Conservation (phyloP, 2,329 filamentous ascomycete genomes). For the Sclerotinia spermophila region DNA sequence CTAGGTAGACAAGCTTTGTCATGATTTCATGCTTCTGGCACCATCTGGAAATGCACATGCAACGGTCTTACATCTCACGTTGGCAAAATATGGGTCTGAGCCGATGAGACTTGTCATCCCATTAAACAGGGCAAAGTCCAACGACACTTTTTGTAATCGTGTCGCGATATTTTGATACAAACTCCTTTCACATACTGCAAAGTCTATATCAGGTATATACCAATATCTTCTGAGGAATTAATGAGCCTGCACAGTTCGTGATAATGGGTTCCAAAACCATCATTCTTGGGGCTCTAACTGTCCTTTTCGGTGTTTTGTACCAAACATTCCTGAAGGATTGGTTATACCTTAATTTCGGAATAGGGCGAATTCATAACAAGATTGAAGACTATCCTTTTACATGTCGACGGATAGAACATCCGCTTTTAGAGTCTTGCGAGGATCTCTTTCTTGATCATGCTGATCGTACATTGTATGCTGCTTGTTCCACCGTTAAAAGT, state of each 20-base stretch:
- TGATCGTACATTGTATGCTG: slow-evolving; percentile 31
- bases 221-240: not conserved
- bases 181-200: not conserved
- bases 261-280: not conserved
- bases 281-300: not conserved
- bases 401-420: slow-evolving; percentile 29
- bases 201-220: not conserved
- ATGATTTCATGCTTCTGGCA: not conserved
- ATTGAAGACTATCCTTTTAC: slow-evolving; percentile 37
- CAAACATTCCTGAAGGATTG: slow-evolving; percentile 35
- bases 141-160: not conserved
- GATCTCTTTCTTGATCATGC: slow-evolving; percentile 35
- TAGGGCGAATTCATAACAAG: slow-evolving; percentile 34
- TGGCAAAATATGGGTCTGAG: not conserved
- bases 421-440: slow-evolving; percentile 32
- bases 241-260: not conserved
- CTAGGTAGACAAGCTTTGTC: not conserved
- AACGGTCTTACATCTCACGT: not conserved
- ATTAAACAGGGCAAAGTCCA: not conserved
- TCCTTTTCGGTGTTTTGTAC: slow-evolving; percentile 27
- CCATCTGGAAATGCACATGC: not conserved
- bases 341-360: slow-evolving; percentile 35
- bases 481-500: slow-evolving; percentile 25
- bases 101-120: not conserved
- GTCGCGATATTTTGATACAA: not conserved